These are phyloP conservation scores for Talaromyces ruber DNA, from an alignment of 495 filamentous ascomycete genomes.

Conservation along the genomic window DNA sequence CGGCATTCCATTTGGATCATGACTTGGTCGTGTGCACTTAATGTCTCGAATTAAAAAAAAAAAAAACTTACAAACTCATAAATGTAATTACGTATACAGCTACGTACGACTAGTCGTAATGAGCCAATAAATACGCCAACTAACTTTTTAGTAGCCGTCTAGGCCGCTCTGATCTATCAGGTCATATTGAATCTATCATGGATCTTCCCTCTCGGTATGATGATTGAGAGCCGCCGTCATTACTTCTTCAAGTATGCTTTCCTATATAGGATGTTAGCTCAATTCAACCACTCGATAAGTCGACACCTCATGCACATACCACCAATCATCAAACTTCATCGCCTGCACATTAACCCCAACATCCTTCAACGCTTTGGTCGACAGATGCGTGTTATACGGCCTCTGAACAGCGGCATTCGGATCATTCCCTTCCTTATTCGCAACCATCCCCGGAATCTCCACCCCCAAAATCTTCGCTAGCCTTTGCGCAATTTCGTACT, in stretches of 20 bases:
- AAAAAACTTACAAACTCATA: not conserved
- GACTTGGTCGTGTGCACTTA: not conserved
- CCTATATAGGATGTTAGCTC: not conserved
- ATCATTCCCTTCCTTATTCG: conserved; percentile 68
- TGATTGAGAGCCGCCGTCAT: not conserved
- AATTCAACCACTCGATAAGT: not conserved
- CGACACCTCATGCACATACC: conserved; percentile 39
- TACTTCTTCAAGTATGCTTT: not conserved
- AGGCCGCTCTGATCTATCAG: not conserved
- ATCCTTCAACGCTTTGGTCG: conserved; percentile 64
- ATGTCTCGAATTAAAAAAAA: not conserved
- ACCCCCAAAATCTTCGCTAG: conserved; percentile 77
- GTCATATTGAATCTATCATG: not conserved
- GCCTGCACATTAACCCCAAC: conserved; percentile 71
- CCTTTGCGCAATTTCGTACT: conserved; percentile 80
- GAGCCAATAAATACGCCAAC: not conserved
- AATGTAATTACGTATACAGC: not conserved
- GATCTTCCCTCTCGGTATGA: not conserved
- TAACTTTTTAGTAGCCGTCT: not conserved
- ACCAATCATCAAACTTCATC: conserved; percentile 75
- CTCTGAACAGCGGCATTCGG: conserved; percentile 65
- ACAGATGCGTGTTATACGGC: conserved; percentile 85
- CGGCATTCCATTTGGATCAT: not conserved
- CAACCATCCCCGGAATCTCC: conserved; percentile 58
- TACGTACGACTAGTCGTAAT: not conserved